phyloP scores from a whole-genome alignment of 2,329 filamentous ascomycete genomes.

The Alternaria triticimaculans region DNA sequence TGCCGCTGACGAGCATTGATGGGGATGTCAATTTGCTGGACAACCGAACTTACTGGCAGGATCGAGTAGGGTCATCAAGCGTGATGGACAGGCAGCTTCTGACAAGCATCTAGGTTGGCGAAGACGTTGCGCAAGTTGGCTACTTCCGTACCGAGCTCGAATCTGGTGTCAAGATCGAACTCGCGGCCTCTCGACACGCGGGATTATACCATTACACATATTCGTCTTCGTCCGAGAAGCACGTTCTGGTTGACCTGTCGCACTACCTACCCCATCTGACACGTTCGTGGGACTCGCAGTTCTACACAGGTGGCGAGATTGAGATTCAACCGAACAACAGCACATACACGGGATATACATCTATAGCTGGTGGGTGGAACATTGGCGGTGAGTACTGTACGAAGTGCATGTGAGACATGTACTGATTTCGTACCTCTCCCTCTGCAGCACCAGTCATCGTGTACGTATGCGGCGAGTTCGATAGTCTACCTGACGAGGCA shows the following conservation, averaged over 20 bases:
- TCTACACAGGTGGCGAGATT: slow-evolving; percentile 46
- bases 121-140: slow-evolving; percentile 45
- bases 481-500: slow-evolving; percentile 29
- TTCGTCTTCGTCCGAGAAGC: slow-evolving; percentile 47
- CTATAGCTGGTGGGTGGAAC: slow-evolving; percentile 48
- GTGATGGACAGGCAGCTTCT: background rate
- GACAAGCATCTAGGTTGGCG: slow-evolving; percentile 23
- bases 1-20: slow-evolving; percentile 50
- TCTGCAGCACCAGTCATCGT: slow-evolving; percentile 39
- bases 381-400: background rate
- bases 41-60: slow-evolving; percentile 53
- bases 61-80: slow-evolving; percentile 28
- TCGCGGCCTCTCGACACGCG: slow-evolving; percentile 48
- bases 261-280: slow-evolving; percentile 51
- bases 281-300: slow-evolving; percentile 46
- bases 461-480: slow-evolving; percentile 47
- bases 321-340: slow-evolving; percentile 39
- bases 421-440: background rate
- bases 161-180: slow-evolving; percentile 45
- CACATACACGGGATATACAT: slow-evolving; percentile 43
- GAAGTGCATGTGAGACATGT: background rate
- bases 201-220: slow-evolving; percentile 48
- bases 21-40: slow-evolving; percentile 52
- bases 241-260: slow-evolving; percentile 57
- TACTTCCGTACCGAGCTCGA: slow-evolving; percentile 46